A percentile compares a stretch with the other conserved stretches of the same genome.
Evolutionary conservation across 352 stramenopile genomes (phyloP).

Genomic region (Globisporangium irregulare): DNA sequence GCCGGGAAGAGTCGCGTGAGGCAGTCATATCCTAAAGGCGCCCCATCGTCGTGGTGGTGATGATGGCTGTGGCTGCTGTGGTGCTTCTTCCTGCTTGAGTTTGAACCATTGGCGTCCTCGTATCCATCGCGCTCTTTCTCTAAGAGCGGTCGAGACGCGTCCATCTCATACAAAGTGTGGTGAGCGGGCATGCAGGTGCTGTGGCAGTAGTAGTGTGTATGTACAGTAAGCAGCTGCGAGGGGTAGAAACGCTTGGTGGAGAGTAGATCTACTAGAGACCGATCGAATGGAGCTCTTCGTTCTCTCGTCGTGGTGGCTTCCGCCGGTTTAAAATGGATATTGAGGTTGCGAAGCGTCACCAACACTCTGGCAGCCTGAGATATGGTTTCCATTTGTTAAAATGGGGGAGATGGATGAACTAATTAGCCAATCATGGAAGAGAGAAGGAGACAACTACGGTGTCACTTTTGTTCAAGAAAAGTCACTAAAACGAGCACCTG

Average conservation of each 20-base stretch:
- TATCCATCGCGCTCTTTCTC: constrained; percentile 31
- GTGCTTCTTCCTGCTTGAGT: constrained; percentile 16
- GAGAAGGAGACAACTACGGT: not conserved
- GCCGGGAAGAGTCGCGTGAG: constrained; percentile 10
- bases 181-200: not conserved
- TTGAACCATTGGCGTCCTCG: constrained; percentile 15
- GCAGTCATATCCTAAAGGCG: constrained; percentile 13
- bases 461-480: not conserved
- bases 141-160: constrained; percentile 50
- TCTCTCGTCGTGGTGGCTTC: no score
- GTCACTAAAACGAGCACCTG: not conserved
- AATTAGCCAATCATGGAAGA: not conserved
- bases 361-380: not conserved
- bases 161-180: constrained; percentile 24
- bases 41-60: constrained; percentile 10
- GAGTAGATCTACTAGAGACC: not conserved
- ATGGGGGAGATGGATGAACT: not conserved
- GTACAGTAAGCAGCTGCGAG: not conserved
- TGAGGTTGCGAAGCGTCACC: constrained; percentile 6
- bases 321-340: not conserved
- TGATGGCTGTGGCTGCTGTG: constrained; percentile 9
- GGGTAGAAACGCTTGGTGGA: not conserved
- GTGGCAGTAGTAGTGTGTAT: not conserved
- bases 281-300: constrained; percentile 7
- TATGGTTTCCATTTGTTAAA: not conserved